Conservation (phyloP, 306 rosid genomes). For the Luffa acutangula region DNA sequence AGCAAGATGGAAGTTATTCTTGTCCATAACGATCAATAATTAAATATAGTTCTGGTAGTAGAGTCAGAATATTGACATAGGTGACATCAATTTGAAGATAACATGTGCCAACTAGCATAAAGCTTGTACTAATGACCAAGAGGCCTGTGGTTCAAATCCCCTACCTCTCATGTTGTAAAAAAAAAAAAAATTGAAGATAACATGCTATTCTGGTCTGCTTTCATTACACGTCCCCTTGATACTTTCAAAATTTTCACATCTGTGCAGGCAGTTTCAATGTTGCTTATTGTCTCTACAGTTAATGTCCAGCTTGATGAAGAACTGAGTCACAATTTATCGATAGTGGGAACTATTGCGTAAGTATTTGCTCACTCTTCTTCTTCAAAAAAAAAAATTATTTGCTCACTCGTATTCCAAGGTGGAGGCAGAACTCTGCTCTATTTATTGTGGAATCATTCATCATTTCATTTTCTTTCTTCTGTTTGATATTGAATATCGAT, state of each 20-base stretch:
- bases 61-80: not conserved
- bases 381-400: constrained; percentile 15
- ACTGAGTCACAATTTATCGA: constrained; percentile 49
- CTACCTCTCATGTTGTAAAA: no score
- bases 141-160: no score
- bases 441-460: not conserved
- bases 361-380: constrained; percentile 14
- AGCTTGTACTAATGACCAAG: no score
- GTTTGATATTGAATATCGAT: constrained; percentile 7
- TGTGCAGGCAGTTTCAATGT: constrained; percentile 69
- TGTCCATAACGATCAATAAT: not conserved
- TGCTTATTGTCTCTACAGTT: constrained; percentile 46
- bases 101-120: not conserved
- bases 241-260: not conserved
- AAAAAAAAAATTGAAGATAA: not conserved
- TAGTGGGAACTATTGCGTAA: constrained; percentile 77
- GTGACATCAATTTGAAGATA: not conserved
- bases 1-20: not conserved
- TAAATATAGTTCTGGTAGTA: not conserved
- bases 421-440: not conserved
- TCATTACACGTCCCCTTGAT: not conserved
- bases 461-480: not conserved
- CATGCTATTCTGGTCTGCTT: not conserved
- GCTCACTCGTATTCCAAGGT: constrained; percentile 13
- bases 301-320: constrained; percentile 52